Conservation (phyloP, 805 yeast genomes). For the Metschnikowia cubensis region DNA sequence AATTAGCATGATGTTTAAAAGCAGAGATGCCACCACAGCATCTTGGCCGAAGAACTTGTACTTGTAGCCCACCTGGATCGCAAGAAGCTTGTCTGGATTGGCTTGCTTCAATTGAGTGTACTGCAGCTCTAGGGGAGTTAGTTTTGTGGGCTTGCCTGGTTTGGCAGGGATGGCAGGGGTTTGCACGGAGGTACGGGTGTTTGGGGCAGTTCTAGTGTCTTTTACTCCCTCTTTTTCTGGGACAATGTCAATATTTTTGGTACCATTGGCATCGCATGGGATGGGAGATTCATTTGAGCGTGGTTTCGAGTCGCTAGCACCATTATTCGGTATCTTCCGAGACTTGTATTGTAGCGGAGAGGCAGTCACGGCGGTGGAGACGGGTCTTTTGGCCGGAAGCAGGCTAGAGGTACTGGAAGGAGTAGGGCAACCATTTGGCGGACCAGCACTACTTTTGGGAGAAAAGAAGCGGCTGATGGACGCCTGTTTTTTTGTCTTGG, state of each 20-base stretch:
- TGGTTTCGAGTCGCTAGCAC: too few species aligned
- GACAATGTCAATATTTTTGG: too few species aligned
- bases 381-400: not conserved
- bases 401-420: not conserved
- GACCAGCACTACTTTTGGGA: not conserved
- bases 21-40: slow-evolving; percentile 64
- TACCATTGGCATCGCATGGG: too few species aligned
- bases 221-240: too few species aligned
- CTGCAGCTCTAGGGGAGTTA: slow-evolving; percentile 78
- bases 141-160: slow-evolving; percentile 1
- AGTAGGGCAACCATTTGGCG: not conserved
- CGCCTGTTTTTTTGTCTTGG: slow-evolving; percentile 11
- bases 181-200: not conserved
- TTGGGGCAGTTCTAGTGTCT: not conserved
- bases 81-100: slow-evolving; percentile 65
- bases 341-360: too few species aligned
- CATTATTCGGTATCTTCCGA: too few species aligned
- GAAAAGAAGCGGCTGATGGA: slow-evolving; percentile 16
- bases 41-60: slow-evolving; percentile 84
- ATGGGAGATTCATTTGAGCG: too few species aligned
- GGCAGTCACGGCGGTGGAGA: too few species aligned
- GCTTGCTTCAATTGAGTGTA: slow-evolving; percentile 58
- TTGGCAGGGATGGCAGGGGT: too few species aligned
- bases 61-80: slow-evolving; percentile 89
- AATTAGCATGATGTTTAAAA: slow-evolving; percentile 65